These are phyloP conservation scores for Syncephalis plumigaleata DNA, from an alignment of 371 early-diverging fungal species.

Conservation along the genomic window DNA sequence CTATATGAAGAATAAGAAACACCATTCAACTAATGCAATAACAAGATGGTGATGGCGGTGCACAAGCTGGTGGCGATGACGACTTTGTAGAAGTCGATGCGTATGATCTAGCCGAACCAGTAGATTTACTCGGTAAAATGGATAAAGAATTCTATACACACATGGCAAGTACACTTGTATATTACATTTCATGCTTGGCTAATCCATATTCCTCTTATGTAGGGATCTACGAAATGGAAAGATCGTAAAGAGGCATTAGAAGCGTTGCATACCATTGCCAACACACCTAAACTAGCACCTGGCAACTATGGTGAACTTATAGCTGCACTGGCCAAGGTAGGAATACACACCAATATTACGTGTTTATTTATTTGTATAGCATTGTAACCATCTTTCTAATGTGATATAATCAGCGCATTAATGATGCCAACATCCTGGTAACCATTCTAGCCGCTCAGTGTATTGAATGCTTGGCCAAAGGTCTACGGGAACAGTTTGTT, in stretches of 20 bases:
- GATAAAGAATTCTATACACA: slow-evolving; percentile 58
- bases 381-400: not conserved
- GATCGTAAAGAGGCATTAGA: slow-evolving; percentile 88
- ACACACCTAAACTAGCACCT: slow-evolving; percentile 61
- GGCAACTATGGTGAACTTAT: slow-evolving; percentile 66
- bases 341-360: not conserved
- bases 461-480: slow-evolving; percentile 69
- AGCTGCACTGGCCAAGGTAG: slow-evolving; percentile 62
- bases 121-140: slow-evolving; percentile 73
- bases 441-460: slow-evolving; percentile 62
- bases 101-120: slow-evolving; percentile 75
- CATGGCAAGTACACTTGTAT: slow-evolving; percentile 17
- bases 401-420: slow-evolving; percentile 25
- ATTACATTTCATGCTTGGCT: not conserved
- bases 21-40: no score
- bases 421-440: slow-evolving; percentile 77
- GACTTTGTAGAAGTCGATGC: slow-evolving; percentile 30
- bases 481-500: slow-evolving; percentile 58
- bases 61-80: slow-evolving; percentile 9
- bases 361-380: slow-evolving; percentile 1
- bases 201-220: slow-evolving; percentile 1
- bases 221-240: slow-evolving; percentile 84
- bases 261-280: slow-evolving; percentile 40
- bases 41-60: slow-evolving; percentile 8
- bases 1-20: no score